phyloP scores from a whole-genome alignment of 2,329 filamentous ascomycete species.

The Sporothrix pallida region DNA sequence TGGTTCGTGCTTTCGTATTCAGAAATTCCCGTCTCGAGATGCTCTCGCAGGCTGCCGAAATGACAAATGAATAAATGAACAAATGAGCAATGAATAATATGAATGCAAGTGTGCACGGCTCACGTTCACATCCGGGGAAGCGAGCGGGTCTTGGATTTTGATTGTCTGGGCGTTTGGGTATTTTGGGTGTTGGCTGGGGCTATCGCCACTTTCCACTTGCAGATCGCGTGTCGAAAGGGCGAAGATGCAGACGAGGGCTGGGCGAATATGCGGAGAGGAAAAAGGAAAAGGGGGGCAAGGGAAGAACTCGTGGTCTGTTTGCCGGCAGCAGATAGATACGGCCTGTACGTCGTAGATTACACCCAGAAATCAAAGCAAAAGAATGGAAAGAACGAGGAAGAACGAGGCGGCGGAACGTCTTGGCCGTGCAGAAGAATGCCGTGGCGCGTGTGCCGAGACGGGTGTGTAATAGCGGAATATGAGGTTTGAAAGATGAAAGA shows the following conservation, averaged over 20 bases:
- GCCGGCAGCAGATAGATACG: slow-evolving; percentile 13
- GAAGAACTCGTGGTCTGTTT: slow-evolving; percentile 1
- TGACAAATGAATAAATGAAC: slow-evolving; percentile 31
- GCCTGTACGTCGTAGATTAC: too few species aligned
- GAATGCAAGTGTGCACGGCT: slow-evolving; percentile 11
- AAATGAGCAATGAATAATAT: slow-evolving; percentile 30
- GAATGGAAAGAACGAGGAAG: background rate
- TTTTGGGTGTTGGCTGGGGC: slow-evolving; percentile 12
- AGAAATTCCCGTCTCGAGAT: background rate
- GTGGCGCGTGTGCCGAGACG: slow-evolving; percentile 16
- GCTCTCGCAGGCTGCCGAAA: slow-evolving; percentile 1
- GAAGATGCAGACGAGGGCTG: too few species aligned
- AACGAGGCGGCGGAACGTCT: background rate
- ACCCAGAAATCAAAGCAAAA: background rate
- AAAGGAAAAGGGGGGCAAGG: background rate
- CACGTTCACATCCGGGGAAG: slow-evolving; percentile 23
- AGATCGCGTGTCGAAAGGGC: slow-evolving; percentile 9
- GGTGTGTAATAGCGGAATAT: slow-evolving; percentile 4
- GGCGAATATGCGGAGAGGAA: background rate
- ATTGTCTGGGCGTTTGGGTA: background rate
- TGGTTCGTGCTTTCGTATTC: background rate
- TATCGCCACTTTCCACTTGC: background rate
- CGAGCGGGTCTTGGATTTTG: slow-evolving; percentile 6
- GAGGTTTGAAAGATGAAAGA: background rate
- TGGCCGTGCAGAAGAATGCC: slow-evolving; percentile 19